Conservation (phyloP, 768 basidiomycete genomes). For the Lactarius trivialis region DNA sequence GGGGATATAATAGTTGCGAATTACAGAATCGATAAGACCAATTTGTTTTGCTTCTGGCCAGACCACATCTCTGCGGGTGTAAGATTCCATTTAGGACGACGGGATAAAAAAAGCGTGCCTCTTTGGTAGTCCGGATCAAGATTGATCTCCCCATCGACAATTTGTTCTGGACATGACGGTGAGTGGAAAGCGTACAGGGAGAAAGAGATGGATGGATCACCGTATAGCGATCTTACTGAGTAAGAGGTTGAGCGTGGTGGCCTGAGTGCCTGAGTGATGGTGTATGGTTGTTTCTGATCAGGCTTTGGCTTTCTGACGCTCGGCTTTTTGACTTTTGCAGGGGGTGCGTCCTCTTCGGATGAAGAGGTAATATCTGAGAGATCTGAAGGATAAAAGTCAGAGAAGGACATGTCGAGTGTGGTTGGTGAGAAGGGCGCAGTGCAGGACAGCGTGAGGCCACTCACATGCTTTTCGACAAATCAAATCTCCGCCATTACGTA, state of each 20-base stretch:
- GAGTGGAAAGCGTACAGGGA: neutral
- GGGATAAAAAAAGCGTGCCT: conserved; percentile 36
- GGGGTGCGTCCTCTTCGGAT: conserved; percentile 25
- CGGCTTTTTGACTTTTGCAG: conserved; percentile 2
- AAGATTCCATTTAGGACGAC: neutral
- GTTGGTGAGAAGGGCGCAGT: neutral
- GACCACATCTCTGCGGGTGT: conserved; percentile 51
- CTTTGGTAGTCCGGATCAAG: conserved; percentile 76
- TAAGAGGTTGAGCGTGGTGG: conserved; percentile 28
- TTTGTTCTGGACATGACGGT: conserved; percentile 44
- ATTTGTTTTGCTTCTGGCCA: conserved; percentile 75
- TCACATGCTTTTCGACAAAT: neutral
- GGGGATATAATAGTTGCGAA: conserved; percentile 75
- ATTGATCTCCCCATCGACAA: conserved; percentile 55
- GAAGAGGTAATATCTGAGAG: conserved; percentile 27
- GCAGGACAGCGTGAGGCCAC: neutral
- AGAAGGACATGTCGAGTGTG: conserved; percentile 21
- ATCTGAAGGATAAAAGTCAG: conserved; percentile 27
- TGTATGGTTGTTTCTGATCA: conserved; percentile 9
- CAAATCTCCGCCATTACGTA: neutral
- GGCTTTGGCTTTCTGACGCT: conserved; percentile 3
- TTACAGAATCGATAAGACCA: conserved; percentile 68
- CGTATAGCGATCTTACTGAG: conserved; percentile 31
- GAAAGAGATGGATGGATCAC: conserved; percentile 16
- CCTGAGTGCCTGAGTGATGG: conserved; percentile 20